Evolutionary conservation across 1,284 basidiomycete species (phyloP).

Genomic region (Rhodotorula sp.): DNA sequence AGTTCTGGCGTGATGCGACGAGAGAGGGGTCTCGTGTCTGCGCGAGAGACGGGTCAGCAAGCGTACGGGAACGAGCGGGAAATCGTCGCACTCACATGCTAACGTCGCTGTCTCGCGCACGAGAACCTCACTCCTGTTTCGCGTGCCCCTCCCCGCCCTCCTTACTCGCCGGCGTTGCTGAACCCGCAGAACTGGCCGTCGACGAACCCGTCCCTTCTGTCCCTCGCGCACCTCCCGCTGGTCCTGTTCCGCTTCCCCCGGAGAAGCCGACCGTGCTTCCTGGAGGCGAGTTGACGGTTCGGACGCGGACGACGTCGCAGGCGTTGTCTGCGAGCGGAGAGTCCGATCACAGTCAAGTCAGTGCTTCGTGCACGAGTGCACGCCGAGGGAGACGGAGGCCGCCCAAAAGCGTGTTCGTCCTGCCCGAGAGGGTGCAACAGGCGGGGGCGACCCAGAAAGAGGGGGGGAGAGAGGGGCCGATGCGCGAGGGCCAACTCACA

Average conservation of each 20-base stretch:
- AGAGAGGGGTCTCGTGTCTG: not conserved
- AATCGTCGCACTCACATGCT: not conserved
- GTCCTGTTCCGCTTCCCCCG: not conserved
- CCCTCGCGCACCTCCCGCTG: not conserved
- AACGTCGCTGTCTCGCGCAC: not conserved
- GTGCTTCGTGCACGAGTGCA: too few relatives aligned
- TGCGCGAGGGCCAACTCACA: constrained; percentile 23
- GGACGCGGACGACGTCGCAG: constrained; percentile 20
- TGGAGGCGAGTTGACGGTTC: constrained; percentile 12
- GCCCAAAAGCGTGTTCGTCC: too few relatives aligned
- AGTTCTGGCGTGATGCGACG: not conserved
- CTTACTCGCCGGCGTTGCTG: too few relatives aligned
- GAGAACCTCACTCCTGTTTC: not conserved
- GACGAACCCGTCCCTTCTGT: not conserved
- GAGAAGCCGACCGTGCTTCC: not conserved
- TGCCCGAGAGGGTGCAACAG: not conserved
- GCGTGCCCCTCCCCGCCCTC: not conserved
- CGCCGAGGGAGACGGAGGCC: too few relatives aligned
- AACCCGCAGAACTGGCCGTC: not conserved
- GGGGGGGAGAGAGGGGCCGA: not conserved
- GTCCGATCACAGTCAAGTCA: too few relatives aligned
- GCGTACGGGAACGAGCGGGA: not conserved
- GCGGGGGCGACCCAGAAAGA: not conserved
- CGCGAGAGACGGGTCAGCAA: not conserved
- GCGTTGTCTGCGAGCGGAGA: constrained; percentile 8